Evolutionary conservation across 441 rosid genomes (phyloP).

Genomic region (Capsella rubella): DNA sequence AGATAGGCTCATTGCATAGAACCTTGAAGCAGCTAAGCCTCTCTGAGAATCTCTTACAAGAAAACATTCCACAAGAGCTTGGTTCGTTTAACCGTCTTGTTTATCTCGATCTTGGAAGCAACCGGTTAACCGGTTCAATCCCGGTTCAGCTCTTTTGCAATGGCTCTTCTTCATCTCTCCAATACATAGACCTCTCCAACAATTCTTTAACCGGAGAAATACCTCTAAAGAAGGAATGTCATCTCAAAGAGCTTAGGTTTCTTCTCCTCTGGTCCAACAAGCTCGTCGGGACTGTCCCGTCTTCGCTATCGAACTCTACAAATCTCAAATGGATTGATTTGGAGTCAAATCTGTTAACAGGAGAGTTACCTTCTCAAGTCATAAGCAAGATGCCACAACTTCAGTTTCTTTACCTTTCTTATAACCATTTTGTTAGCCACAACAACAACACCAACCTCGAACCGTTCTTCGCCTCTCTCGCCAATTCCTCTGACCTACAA

Average conservation of each 20-base stretch:
- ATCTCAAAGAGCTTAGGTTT: slow-evolving; percentile 59
- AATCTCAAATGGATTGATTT: slow-evolving; percentile 78
- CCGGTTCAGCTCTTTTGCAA: slow-evolving; percentile 71
- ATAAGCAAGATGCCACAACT: slow-evolving; percentile 60
- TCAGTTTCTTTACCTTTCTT: slow-evolving; percentile 80
- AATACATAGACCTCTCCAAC: slow-evolving; percentile 80
- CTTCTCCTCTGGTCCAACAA: slow-evolving; percentile 86
- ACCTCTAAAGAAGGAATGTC: slow-evolving; percentile 60
- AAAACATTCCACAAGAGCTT: slow-evolving; percentile 63
- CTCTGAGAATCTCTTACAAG: slow-evolving; percentile 73
- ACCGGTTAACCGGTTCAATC: slow-evolving; percentile 61
- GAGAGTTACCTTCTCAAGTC: slow-evolving; percentile 73
- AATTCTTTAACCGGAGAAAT: slow-evolving; percentile 70
- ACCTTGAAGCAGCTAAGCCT: slow-evolving; percentile 64
- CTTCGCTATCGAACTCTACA: slow-evolving; percentile 65
- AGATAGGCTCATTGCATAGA: slow-evolving; percentile 58
- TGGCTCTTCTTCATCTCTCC: slow-evolving; percentile 56
- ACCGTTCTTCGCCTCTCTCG: slow-evolving; percentile 72
- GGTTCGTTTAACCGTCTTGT: slow-evolving; percentile 56
- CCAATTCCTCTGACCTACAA: slow-evolving; percentile 59
- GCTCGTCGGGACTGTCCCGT: slow-evolving; percentile 65
- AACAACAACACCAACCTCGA: slow-evolving; percentile 76
- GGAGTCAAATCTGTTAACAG: slow-evolving; percentile 69
- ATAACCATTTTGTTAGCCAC: slow-evolving; percentile 71
- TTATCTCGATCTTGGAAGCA: slow-evolving; percentile 70